These are phyloP conservation scores for Hypoxylon sp. DNA, from an alignment of 2,329 filamentous ascomycete genomes.

Conservation along the genomic window DNA sequence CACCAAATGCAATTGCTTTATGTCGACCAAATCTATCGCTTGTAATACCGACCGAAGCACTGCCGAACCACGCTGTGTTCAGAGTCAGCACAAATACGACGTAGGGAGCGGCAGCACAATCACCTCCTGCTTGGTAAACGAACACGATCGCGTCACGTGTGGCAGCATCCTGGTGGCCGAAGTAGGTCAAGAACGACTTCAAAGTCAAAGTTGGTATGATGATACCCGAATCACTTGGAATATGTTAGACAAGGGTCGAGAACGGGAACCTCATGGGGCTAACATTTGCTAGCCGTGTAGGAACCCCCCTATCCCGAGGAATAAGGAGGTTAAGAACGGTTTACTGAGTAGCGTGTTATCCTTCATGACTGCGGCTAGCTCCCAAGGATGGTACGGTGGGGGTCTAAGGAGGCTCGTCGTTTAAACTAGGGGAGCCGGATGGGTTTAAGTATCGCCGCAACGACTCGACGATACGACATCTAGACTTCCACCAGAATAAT, in stretches of 20 bases:
- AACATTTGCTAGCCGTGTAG: conserved; percentile 52
- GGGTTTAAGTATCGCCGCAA: conserved; percentile 28
- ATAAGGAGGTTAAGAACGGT: conserved; percentile 54
- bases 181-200: conserved; percentile 52
- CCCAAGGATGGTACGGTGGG: not conserved
- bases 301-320: conserved; percentile 56
- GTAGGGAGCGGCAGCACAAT: not conserved
- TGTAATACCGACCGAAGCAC: conserved; percentile 55
- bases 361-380: conserved; percentile 25
- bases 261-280: not conserved
- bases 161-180: conserved; percentile 51
- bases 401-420: not conserved
- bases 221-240: conserved; percentile 56
- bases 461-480: conserved; percentile 8
- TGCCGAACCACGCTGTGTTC: conserved; percentile 54
- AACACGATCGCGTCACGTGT: conserved; percentile 56
- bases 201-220: conserved; percentile 56
- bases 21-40: conserved; percentile 54
- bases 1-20: conserved; percentile 56
- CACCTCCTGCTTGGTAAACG: conserved; percentile 56
- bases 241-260: conserved; percentile 12
- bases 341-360: conserved; percentile 51
- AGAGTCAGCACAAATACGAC: conserved; percentile 6
- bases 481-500: conserved; percentile 19
- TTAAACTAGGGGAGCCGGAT: conserved; percentile 12